These are phyloP conservation scores for Atractiella rhizophila DNA, from an alignment of 768 basidiomycete species.

Conservation along the genomic window DNA sequence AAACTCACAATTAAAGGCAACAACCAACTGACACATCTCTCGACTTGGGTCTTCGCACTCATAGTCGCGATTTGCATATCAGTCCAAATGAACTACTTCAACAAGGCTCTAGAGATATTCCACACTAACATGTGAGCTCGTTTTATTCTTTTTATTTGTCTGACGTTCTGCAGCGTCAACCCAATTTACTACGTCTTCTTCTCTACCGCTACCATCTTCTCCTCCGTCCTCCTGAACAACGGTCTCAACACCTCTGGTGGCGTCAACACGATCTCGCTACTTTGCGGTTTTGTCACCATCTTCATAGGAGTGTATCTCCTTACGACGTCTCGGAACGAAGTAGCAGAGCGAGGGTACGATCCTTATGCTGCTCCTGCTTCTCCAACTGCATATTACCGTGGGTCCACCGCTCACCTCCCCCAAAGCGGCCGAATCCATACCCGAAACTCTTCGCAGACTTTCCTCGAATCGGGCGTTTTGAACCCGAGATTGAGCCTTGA, in stretches of 20 bases:
- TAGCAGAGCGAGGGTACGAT: background rate
- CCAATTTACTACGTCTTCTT: constrained; percentile 97
- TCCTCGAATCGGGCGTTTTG: too few species aligned
- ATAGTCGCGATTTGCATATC: constrained; percentile 62
- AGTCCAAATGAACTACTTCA: constrained; percentile 72
- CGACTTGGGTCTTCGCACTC: constrained; percentile 85
- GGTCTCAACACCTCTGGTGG: constrained; percentile 76
- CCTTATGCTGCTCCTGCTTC: constrained; percentile 10
- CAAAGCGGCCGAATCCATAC: too few species aligned
- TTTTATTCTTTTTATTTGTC: background rate
- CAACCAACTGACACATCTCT: constrained; percentile 81
- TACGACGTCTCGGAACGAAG: constrained; percentile 15
- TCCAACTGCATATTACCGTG: too few species aligned
- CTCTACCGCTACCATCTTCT: constrained; percentile 71
- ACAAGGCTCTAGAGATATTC: constrained; percentile 89
- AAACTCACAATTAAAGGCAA: constrained; percentile 78
- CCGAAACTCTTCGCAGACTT: too few species aligned
- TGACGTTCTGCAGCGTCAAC: constrained; percentile 41
- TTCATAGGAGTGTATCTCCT: constrained; percentile 93
- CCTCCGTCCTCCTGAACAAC: constrained; percentile 87
- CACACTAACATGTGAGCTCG: constrained; percentile 77
- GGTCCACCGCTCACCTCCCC: too few species aligned
- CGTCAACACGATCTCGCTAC: constrained; percentile 57
- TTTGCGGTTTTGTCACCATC: constrained; percentile 71
- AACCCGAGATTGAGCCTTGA: too few species aligned